A percentile compares a stretch with the other conserved stretches of the same genome.
phyloP scores from a whole-genome alignment of 495 filamentous ascomycete genomes.

The Rusavskia elegans region DNA sequence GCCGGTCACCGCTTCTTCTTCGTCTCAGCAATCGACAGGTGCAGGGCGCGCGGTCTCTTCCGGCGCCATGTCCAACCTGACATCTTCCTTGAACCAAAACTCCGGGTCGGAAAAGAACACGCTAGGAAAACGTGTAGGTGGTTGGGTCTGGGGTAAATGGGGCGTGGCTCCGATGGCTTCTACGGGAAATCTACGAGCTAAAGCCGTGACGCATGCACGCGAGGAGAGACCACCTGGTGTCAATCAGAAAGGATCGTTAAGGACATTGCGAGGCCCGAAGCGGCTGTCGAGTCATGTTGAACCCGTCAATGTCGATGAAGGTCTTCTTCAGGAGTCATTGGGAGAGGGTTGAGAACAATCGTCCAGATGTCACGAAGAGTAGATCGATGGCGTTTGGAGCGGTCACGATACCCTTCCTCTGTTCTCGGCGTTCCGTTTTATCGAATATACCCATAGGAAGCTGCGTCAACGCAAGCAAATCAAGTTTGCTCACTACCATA shows the following conservation, averaged over 20 bases:
- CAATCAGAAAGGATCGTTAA: slow-evolving; percentile 29
- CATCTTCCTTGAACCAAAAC: neutral
- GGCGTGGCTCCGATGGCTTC: slow-evolving; percentile 25
- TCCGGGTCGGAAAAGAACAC: slow-evolving; percentile 17
- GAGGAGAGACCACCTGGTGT: slow-evolving; percentile 27
- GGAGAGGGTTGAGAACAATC: neutral
- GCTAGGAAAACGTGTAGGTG: slow-evolving; percentile 31
- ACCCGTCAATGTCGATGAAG: neutral
- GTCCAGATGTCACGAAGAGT: too few species aligned
- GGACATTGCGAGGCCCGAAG: slow-evolving; percentile 15
- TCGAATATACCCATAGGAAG: too few species aligned
- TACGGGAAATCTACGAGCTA: slow-evolving; percentile 7
- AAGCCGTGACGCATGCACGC: neutral
- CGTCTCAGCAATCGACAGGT: slow-evolving; percentile 10
- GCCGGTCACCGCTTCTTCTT: neutral
- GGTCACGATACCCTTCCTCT: too few species aligned
- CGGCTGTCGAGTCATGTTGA: neutral
- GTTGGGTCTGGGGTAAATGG: slow-evolving; percentile 42
- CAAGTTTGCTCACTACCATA: too few species aligned
- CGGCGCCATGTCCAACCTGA: neutral
- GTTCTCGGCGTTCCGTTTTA: too few species aligned
- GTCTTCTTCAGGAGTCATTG: neutral
- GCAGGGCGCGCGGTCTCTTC: slow-evolving; percentile 8
- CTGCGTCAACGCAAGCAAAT: too few species aligned
- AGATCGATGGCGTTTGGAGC: too few species aligned